Base-by-base conservation (phyloP, 371 early-diverging fungal species). In the Circinella umbellata region DNA sequence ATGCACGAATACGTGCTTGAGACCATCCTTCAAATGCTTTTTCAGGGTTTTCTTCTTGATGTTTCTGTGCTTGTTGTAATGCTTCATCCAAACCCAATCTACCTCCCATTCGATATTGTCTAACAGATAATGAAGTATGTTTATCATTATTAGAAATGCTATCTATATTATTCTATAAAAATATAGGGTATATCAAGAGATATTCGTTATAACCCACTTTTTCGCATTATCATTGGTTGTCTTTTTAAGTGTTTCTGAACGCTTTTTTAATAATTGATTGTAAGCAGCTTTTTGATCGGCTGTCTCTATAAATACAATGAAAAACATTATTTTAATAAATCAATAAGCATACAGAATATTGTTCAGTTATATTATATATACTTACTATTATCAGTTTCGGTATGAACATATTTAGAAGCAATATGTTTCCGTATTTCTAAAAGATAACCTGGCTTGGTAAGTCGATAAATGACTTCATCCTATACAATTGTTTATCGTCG, bases 21-120 rank as follows among this genome's bases (percentile, higher is more conserved):
- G 95, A 94, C 96, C 97, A 97, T 47, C 96, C 96, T 72, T 93
- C 93, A 81, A 95, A 94, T 3, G 95, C 93, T 68, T 91, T 90
- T 72, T 85, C 82, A 55, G 91, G 88, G 74, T 94, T 88, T 4
- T 20, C 47, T 38, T 75, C 75, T 27, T 54, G 66, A 71, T 88
- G 86, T 64, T 88, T 87, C 77, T 93, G 86, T 36, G 94, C 82
- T 77, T 96, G 95, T 62, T 91, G 87, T 69, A 96, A 79, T 9
- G 96, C 96, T 61, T 95, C 94, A 70, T 95, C 96, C 67, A 96
- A 70, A 38, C 91, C 89, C 51, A 95, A 76, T 51, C 95, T 86
- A 9, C 91, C 91, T 15, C 86, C 88, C 73, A 87, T 89, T 49
- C 92, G 91, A 63, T 90, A 89, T 76, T 90, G 85, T 66, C 85